Evolutionary conservation across 768 basidiomycete genomes (phyloP), one percentile per base, ranked within the genome.

Genomic region (Cytidiella melzeri): DNA sequence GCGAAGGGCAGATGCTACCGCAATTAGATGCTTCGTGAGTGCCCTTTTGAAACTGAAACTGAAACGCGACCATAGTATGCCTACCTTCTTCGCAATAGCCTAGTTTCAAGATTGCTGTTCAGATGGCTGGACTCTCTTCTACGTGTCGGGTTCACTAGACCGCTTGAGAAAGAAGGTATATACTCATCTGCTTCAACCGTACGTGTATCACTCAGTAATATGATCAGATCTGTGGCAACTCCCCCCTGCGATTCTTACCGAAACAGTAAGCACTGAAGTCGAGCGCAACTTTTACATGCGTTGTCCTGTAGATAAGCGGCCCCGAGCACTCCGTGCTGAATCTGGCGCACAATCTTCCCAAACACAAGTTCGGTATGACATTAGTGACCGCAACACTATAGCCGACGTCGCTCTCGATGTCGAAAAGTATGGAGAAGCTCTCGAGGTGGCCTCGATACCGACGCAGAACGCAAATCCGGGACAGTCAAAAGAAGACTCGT

Each of bases 61-160:
- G 21, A 13, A 24, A 15, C 20, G 19, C 5, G 12, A 6, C 34
- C 13, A 45, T 25, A 26, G 43, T 34, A n/a, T n/a, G n/a, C n/a
- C n/a, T n/a, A n/a, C 34, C 19, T 23, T 42, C n/a, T 27, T n/a
- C 18, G 28, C 18, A 45, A 11, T 55, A 79, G 77, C 47, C 67
- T 55, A 9, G 45, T 75, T 19, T 80, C 77, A 6, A 67, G 67
- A 27, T 59, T 80, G 1, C 52, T 75, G 26, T 75, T 79, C 26
- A 65, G 70, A n/a, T 82, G 81, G 80, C 58, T 83, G 6, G 66
- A 64, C 23, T 70, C 79, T 1, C 73, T 84, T 52, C 67, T 83
- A 4, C 64, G 67, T 24, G 79, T 82, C 12, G 81, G 81, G 1
- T 83, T 75, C 57, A 74, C 78, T 10, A 68, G 81, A 45, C 80